These are phyloP conservation scores for Calonectria ilicicola DNA, from an alignment of 2,329 filamentous ascomycete genomes.

Conservation along the genomic window DNA sequence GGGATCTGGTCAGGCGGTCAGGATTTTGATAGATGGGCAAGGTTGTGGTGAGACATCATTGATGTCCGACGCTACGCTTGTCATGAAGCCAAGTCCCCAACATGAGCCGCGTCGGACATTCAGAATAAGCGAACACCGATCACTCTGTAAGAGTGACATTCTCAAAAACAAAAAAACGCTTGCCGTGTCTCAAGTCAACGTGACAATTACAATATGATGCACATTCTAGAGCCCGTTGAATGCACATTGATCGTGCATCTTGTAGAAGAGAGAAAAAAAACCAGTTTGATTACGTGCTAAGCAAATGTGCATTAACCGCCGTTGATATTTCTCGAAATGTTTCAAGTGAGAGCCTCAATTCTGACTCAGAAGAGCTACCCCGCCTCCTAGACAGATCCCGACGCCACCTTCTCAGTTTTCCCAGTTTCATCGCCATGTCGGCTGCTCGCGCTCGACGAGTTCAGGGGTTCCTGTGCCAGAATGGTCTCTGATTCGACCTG, in stretches of 20 bases:
- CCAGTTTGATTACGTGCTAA: not conserved
- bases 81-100: not conserved
- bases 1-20: not conserved
- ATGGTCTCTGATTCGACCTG: constrained; percentile 1
- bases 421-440: constrained; percentile 1
- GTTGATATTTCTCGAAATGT: not conserved
- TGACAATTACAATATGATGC: not conserved
- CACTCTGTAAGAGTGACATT: not conserved
- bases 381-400: not conserved
- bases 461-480: not conserved
- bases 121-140: constrained; percentile 4
- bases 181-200: not conserved
- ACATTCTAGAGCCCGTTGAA: not conserved
- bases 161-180: not conserved
- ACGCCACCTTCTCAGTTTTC: constrained; percentile 12
- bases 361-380: not conserved
- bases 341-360: not conserved
- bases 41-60: not conserved
- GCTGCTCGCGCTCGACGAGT: constrained; percentile 22
- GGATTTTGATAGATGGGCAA: not conserved
- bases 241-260: not conserved
- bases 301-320: not conserved
- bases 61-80: not conserved
- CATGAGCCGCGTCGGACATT: not conserved
- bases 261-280: not conserved